These are phyloP conservation scores for Picea glauca DNA, from an alignment of 75 land plant species.

Conservation along the genomic window DNA sequence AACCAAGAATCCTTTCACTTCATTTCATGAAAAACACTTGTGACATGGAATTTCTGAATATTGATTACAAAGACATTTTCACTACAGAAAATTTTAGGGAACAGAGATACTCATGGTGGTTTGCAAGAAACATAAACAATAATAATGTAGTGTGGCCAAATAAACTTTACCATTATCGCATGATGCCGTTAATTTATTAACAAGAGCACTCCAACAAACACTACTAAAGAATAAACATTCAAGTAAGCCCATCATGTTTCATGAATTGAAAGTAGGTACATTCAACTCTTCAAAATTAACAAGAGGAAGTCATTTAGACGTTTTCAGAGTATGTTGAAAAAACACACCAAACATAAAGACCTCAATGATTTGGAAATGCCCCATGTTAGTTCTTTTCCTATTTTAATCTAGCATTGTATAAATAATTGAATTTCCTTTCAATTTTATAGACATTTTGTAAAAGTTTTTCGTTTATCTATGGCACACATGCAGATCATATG, in stretches of 20 bases:
- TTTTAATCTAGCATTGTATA: background rate
- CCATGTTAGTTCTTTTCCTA: background rate
- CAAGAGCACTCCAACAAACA: background rate
- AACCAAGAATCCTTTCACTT: background rate
- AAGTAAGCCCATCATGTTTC: background rate
- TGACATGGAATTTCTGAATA: constrained; percentile 2
- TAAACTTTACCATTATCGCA: background rate
- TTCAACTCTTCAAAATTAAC: background rate
- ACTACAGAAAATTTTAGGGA: background rate
- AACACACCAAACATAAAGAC: background rate
- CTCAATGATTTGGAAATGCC: background rate
- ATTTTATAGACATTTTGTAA: background rate
- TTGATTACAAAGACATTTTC: background rate
- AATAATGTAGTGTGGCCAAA: background rate
- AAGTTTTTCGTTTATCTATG: background rate
- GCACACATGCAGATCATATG: background rate
- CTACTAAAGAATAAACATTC: background rate
- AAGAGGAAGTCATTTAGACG: background rate
- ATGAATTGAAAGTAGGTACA: background rate
- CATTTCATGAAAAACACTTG: background rate
- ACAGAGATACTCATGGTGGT: background rate
- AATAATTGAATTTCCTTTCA: background rate
- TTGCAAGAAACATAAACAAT: background rate
- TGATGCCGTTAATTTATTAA: background rate
- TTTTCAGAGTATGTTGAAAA: background rate